Conservation (phyloP, 129 eudicot species). For the Apium graveolens region DNA sequence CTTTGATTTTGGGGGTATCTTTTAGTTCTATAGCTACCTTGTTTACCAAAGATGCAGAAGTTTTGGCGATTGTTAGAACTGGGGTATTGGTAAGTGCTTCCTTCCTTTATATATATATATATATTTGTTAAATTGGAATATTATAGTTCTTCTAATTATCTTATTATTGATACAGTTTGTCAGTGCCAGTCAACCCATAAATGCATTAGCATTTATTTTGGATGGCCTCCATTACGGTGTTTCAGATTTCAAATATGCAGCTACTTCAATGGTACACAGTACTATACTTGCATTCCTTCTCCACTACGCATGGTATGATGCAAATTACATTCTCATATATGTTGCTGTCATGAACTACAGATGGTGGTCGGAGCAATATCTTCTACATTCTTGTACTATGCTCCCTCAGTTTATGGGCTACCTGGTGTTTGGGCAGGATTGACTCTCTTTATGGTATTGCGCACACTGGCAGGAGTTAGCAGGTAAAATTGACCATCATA, state of each 20-base stretch:
- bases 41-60: conserved; percentile 66
- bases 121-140: not conserved
- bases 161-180: conserved; percentile 53
- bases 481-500: conserved; percentile 35
- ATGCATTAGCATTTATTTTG: conserved; percentile 79
- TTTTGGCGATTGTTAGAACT: conserved; percentile 49
- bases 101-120: not conserved
- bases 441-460: conserved; percentile 85
- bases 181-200: conserved; percentile 81
- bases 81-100: conserved; percentile 55
- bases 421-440: conserved; percentile 91
- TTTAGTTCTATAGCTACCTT: conserved; percentile 60
- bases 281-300: not conserved
- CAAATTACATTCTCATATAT: not conserved
- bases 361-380: conserved; percentile 71
- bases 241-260: conserved; percentile 89
- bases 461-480: conserved; percentile 67
- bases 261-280: conserved; percentile 67
- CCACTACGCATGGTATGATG: not conserved
- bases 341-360: conserved; percentile 27
- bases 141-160: conserved; percentile 2
- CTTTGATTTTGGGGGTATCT: conserved; percentile 57
- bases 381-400: conserved; percentile 64
- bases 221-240: conserved; percentile 96
- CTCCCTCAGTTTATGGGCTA: conserved; percentile 62